Conservation (phyloP, 352 stramenopile genomes). For the Pythium pyrilobum region DNA sequence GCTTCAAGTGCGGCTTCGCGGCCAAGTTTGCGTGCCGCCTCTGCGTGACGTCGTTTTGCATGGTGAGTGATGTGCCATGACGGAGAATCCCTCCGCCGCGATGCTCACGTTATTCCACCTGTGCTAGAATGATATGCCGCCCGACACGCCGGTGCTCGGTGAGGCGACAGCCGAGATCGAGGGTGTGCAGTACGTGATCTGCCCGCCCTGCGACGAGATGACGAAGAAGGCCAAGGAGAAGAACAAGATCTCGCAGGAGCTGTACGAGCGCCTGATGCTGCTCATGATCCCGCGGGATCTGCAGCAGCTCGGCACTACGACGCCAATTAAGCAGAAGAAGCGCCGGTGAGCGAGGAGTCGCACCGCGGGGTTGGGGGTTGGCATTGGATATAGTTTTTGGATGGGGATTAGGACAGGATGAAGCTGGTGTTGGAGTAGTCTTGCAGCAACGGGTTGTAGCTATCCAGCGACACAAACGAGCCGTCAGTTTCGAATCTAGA, state of each 20-base stretch:
- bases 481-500: too few relatives aligned
- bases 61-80: too few relatives aligned
- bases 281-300: constrained; percentile 2
- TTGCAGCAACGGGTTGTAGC: constrained; percentile 87
- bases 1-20: constrained; percentile 53
- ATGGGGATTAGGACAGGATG: constrained; percentile 59
- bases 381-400: neutral
- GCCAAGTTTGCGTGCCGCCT: constrained; percentile 54
- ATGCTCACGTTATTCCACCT: too few relatives aligned
- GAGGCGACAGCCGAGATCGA: constrained; percentile 45
- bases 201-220: constrained; percentile 36
- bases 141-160: constrained; percentile 34
- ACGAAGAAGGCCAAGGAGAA: constrained; percentile 28
- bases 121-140: constrained; percentile 43
- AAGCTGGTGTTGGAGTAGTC: constrained; percentile 90
- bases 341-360: constrained; percentile 8
- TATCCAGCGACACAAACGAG: constrained; percentile 13
- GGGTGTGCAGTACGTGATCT: constrained; percentile 55
- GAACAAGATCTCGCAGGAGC: constrained; percentile 36
- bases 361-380: too few relatives aligned
- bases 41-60: constrained; percentile 71
- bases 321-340: constrained; percentile 17
- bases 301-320: neutral
- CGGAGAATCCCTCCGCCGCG: too few relatives aligned
- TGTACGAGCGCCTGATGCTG: constrained; percentile 32